Evolutionary conservation across 2,329 filamentous ascomycete genomes (phyloP), one percentile per base, ranked within the genome.

Genomic region (Cadophora malorum): DNA sequence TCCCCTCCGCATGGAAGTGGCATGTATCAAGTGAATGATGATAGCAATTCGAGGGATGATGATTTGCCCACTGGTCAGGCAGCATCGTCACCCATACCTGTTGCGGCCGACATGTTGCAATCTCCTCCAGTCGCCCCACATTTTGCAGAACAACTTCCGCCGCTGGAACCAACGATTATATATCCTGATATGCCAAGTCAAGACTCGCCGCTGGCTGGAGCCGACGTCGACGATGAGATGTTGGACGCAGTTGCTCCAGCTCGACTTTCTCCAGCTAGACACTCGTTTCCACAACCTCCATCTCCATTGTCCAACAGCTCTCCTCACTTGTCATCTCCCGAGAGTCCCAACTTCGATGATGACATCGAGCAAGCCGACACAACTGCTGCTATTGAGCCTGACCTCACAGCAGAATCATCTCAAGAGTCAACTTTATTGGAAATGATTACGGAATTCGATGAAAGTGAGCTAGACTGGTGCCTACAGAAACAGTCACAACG

Each of bases 1-100:
- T 67, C 66, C 5, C 66, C 66, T 12, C 69, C 66, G 25, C 67
- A 73, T 21, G 64, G 66, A n/a, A 67, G 68, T 19, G 64, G 70
- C 1, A 38, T 67, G 3, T 49, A n/a, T 8, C 19, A 49, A 49
- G n/a, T 49, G 45, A 49, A 49, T 21, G 45, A 21, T 21, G 45
- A 19, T 49, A 9, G 45, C n/a, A 21, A 21, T 5, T 28, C 5
- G 28, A 28, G 28, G 28, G 28, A 28, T 28, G 28, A 3, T 38
- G 35, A 7, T 7, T 4, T 14, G 35, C 50, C 25, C 28, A 28
- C 28, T 28, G 28, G 28, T 28, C 28, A 28, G 28, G 28, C 28
- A 28, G 28, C 28, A 28, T 28, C 28, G 28, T 28, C 28, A 28
- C 28, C 28, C 23, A 21, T 10, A 7, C 21, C 14, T 25, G 25